Evolutionary conservation across 805 yeast species (phyloP).

Genomic region (Monosporozyma aquatica): DNA sequence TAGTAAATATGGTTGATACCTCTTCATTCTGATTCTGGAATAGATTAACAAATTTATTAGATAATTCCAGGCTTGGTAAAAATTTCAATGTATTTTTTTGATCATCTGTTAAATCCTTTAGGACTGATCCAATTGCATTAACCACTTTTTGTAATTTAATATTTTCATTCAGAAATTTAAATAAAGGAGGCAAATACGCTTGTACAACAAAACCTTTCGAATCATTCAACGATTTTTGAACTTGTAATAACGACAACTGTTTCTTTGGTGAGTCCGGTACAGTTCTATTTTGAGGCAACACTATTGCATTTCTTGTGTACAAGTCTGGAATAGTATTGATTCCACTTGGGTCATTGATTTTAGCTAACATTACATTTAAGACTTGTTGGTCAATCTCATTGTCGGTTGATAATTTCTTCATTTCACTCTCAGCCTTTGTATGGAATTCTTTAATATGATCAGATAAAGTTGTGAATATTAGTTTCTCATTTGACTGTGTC

Average conservation of each 20-base stretch:
- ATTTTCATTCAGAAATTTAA: slow-evolving; percentile 17
- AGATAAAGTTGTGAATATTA: slow-evolving; percentile 42
- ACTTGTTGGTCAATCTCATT: slow-evolving; percentile 24
- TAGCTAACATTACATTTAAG: slow-evolving; percentile 27
- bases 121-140: slow-evolving; percentile 8
- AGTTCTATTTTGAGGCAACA: slow-evolving; percentile 16
- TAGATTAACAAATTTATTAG: slow-evolving; percentile 1
- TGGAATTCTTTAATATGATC: slow-evolving; percentile 39
- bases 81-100: slow-evolving; percentile 4
- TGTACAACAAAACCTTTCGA: slow-evolving; percentile 28
- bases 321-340: slow-evolving; percentile 35
- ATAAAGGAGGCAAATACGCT: slow-evolving; percentile 26
- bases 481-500: slow-evolving; percentile 39
- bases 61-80: slow-evolving; percentile 16
- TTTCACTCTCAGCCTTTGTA: slow-evolving; percentile 32
- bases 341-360: slow-evolving; percentile 32
- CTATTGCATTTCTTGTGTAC: slow-evolving; percentile 32
- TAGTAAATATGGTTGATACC: slow-evolving; percentile 4
- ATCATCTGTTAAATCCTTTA: neutral
- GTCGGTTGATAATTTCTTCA: slow-evolving; percentile 24
- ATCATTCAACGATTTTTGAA: slow-evolving; percentile 26
- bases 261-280: slow-evolving; percentile 28
- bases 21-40: slow-evolving; percentile 1
- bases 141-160: slow-evolving; percentile 14
- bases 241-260: slow-evolving; percentile 29